Conservation (phyloP, 805 yeast species). For the Nakazawaea laoshanensis region DNA sequence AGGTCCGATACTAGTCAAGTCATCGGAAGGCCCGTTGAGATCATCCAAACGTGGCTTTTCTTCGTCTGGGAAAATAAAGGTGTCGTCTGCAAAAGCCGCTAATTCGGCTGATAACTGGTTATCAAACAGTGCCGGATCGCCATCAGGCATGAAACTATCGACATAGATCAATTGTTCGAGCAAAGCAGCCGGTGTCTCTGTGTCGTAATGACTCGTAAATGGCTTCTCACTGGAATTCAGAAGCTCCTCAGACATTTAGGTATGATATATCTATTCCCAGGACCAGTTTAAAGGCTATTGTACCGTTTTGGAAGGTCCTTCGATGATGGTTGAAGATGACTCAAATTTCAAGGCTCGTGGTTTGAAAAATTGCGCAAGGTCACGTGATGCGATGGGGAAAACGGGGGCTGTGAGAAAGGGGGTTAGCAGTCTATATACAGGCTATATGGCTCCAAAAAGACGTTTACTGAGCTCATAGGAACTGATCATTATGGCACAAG, state of each 20-base stretch:
- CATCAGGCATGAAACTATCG: conserved; percentile 62
- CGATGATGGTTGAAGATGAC: too few relatives aligned
- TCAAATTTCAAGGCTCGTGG: too few relatives aligned
- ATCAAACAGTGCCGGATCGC: conserved; percentile 29
- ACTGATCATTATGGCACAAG: conserved; percentile 98
- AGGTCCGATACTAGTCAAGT: not conserved
- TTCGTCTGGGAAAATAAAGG: conserved; percentile 76
- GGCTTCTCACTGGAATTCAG: too few relatives aligned
- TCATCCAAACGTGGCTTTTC: conserved; percentile 43
- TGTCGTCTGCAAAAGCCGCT: conserved; percentile 77
- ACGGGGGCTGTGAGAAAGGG: too few relatives aligned
- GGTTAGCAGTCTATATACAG: too few relatives aligned
- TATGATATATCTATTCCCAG: too few relatives aligned
- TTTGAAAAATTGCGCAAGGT: too few relatives aligned
- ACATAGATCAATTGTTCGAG: conserved; percentile 75
- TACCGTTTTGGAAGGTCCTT: too few relatives aligned
- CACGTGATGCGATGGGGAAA: too few relatives aligned
- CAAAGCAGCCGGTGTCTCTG: conserved; percentile 36
- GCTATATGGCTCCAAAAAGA: conserved; percentile 27
- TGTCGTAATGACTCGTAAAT: too few relatives aligned
- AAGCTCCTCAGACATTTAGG: too few relatives aligned
- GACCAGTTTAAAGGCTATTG: too few relatives aligned
- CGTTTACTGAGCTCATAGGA: conserved; percentile 86
- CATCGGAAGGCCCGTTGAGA: conserved; percentile 6
- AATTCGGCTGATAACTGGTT: conserved; percentile 54